Conservation (phyloP, 768 basidiomycete species). For the Podaxis carcinomalis region DNA sequence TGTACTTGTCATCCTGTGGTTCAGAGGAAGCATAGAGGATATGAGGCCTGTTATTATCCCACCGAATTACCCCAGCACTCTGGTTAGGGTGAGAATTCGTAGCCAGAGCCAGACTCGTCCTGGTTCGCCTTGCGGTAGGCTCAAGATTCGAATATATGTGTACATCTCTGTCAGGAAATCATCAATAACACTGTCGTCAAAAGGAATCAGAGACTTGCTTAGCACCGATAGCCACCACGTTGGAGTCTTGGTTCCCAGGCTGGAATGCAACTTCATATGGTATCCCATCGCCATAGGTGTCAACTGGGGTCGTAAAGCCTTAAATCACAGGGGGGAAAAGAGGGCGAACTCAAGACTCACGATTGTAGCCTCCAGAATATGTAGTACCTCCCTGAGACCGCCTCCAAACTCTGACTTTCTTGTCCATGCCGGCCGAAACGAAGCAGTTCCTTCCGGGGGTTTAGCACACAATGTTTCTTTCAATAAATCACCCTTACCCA, state of each 20-base stretch:
- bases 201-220: slow-evolving; percentile 22
- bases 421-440: slow-evolving; percentile 13
- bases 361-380: slow-evolving; percentile 7
- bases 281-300: slow-evolving; percentile 15
- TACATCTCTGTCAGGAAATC: slow-evolving; percentile 17
- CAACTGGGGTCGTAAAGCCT: slow-evolving; percentile 3
- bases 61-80: slow-evolving; percentile 41
- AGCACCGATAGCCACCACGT: slow-evolving; percentile 38
- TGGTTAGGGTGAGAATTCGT: slow-evolving; percentile 18
- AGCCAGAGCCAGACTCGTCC: slow-evolving; percentile 13
- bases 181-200: neutral
- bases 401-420: slow-evolving; percentile 6
- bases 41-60: slow-evolving; percentile 42
- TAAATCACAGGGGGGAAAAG: neutral
- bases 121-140: slow-evolving; percentile 8
- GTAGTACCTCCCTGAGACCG: neutral
- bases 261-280: slow-evolving; percentile 45
- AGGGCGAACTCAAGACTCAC: slow-evolving; percentile 7
- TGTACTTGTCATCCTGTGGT: slow-evolving; percentile 22
- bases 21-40: slow-evolving; percentile 56
- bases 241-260: slow-evolving; percentile 25
- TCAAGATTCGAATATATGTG: slow-evolving; percentile 23
- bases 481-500: slow-evolving; percentile 26
- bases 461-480: neutral
- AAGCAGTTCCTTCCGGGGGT: neutral